phyloP scores from a whole-genome alignment of 1,284 basidiomycete genomes.

The Peniophora sp. region DNA sequence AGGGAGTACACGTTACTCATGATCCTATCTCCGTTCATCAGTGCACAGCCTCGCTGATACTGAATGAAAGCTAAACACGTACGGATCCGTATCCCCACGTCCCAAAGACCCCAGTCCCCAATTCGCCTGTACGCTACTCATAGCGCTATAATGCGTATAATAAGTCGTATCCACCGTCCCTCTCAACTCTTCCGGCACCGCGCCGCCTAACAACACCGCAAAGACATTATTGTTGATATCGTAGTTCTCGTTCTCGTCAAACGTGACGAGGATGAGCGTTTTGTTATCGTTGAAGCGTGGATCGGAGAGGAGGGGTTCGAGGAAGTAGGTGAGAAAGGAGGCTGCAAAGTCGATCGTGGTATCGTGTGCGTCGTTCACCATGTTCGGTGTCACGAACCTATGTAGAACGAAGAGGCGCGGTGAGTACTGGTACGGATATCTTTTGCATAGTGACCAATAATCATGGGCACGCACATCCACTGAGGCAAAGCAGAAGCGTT shows the following conservation, averaged over 20 bases:
- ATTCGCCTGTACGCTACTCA: constrained; percentile 50
- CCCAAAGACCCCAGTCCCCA: constrained; percentile 45
- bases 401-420: no score
- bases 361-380: constrained; percentile 53
- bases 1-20: no score
- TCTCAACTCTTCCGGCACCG: constrained; percentile 18
- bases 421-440: no score
- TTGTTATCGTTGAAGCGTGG: constrained; percentile 38
- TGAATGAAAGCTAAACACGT: no score
- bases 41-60: no score
- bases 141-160: constrained; percentile 49
- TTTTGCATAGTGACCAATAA: no score
- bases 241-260: constrained; percentile 45
- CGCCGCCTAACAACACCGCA: constrained; percentile 33
- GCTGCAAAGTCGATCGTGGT: constrained; percentile 43
- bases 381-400: constrained; percentile 67
- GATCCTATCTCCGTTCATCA: no score
- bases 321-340: constrained; percentile 45
- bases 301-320: constrained; percentile 43
- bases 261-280: constrained; percentile 52
- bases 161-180: constrained; percentile 35
- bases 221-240: constrained; percentile 26
- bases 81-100: constrained; percentile 34
- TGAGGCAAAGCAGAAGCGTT: constrained; percentile 46
- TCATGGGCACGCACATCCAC: no score